phyloP scores from a whole-genome alignment of 768 basidiomycete species.

The Tulasnella sp. region DNA sequence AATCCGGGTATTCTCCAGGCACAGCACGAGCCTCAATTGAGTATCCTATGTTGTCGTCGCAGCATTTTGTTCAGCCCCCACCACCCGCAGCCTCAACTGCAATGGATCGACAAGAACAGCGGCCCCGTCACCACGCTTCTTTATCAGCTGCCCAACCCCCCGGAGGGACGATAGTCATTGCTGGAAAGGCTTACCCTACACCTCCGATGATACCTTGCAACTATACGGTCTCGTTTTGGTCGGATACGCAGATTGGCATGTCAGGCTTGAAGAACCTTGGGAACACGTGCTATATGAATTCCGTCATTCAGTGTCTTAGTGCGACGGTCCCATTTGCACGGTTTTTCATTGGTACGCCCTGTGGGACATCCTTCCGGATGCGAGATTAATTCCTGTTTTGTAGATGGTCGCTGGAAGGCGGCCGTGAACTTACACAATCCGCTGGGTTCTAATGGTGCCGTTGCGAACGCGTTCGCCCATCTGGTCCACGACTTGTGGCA shows the following conservation, averaged over 20 bases:
- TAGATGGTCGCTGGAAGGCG: slow-evolving; percentile 72
- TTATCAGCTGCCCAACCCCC: slow-evolving; percentile 25
- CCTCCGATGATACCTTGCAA: slow-evolving; percentile 60
- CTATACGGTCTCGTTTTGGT: slow-evolving; percentile 80
- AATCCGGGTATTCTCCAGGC: slow-evolving; percentile 36
- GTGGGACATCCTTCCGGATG: slow-evolving; percentile 2
- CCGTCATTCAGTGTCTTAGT: slow-evolving; percentile 91
- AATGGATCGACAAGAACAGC: slow-evolving; percentile 67
- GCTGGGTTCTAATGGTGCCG: slow-evolving; percentile 75
- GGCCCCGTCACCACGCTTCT: slow-evolving; percentile 33
- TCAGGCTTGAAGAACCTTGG: slow-evolving; percentile 89
- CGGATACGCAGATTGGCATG: slow-evolving; percentile 66
- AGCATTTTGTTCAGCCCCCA: slow-evolving; percentile 62
- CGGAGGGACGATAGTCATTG: slow-evolving; percentile 33
- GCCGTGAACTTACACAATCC: slow-evolving; percentile 81
- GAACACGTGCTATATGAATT: slow-evolving; percentile 99
- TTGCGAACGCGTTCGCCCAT: slow-evolving; percentile 75
- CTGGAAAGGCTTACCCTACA: slow-evolving; percentile 25
- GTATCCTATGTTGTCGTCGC: slow-evolving; percentile 67
- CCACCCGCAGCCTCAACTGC: slow-evolving; percentile 64
- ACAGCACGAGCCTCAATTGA: slow-evolving; percentile 51
- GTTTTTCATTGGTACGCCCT: slow-evolving; percentile 73
- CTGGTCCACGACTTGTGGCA: slow-evolving; percentile 84
- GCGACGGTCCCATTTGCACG: slow-evolving; percentile 88
- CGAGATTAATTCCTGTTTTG: background rate